These are phyloP conservation scores for Calonectria pteridis DNA, from an alignment of 2,329 filamentous ascomycete species.

Conservation along the genomic window DNA sequence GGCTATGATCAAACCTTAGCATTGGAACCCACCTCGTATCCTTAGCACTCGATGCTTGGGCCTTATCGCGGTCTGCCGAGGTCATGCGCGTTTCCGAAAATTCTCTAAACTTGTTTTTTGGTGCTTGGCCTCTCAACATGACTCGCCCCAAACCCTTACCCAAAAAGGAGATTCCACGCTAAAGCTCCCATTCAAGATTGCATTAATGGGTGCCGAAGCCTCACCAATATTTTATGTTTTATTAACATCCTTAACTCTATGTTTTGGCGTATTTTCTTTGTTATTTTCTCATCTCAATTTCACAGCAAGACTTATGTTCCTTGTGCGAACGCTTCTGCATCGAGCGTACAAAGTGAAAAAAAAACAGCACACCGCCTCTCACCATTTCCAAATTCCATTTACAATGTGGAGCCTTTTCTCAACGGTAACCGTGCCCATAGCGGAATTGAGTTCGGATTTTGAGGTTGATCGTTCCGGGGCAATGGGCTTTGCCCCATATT, in stretches of 20 bases:
- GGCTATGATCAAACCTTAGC: neutral
- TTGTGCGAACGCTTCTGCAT: neutral
- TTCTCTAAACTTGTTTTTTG: neutral
- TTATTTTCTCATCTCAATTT: neutral
- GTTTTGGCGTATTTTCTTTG: neutral
- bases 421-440: neutral
- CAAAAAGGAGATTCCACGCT: neutral
- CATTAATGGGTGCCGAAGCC: neutral
- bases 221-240: neutral
- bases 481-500: neutral
- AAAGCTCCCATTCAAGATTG: neutral
- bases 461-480: neutral
- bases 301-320: neutral
- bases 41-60: neutral
- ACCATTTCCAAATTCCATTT: neutral
- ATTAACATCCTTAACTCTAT: neutral
- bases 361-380: neutral
- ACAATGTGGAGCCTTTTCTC: neutral
- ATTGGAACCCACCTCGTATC: slow-evolving; percentile 1
- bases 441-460: neutral
- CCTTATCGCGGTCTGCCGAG: slow-evolving; percentile 5
- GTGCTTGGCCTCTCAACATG: neutral
- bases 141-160: neutral
- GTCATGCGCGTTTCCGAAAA: neutral
- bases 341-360: neutral